Percentiles rank a stretch among this genome's conserved stretches.
These are phyloP conservation scores for Murraya paniculata DNA, from an alignment of 345 rosid genomes.

Conservation along the genomic window DNA sequence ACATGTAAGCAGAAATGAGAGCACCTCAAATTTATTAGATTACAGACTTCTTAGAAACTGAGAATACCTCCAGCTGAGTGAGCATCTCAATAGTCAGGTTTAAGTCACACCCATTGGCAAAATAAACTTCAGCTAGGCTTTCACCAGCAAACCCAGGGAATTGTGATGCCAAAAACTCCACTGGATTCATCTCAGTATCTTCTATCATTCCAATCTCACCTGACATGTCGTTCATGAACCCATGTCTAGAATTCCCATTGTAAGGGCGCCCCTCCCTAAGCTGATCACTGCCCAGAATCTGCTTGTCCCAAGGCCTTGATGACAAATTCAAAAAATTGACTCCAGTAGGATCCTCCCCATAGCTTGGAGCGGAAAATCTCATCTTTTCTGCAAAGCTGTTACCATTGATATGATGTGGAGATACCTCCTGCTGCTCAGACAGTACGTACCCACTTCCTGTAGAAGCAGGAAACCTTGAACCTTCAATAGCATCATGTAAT, in stretches of 20 bases:
- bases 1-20: not conserved
- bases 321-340: constrained; percentile 43
- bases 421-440: constrained; percentile 47
- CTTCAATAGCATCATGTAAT: constrained; percentile 52
- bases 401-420: constrained; percentile 54
- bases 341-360: constrained; percentile 56
- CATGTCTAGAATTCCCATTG: constrained; percentile 51
- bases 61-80: constrained; percentile 91
- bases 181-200: constrained; percentile 60
- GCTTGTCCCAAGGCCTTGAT: constrained; percentile 80
- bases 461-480: constrained; percentile 51
- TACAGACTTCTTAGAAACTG: constrained; percentile 5
- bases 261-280: constrained; percentile 53
- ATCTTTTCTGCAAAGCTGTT: constrained; percentile 54
- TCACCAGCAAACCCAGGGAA: constrained; percentile 97
- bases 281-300: constrained; percentile 51
- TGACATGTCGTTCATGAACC: constrained; percentile 50
- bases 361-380: constrained; percentile 54
- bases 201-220: constrained; percentile 51
- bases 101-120: constrained; percentile 86
- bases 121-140: constrained; percentile 92
- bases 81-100: constrained; percentile 94
- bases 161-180: constrained; percentile 81
- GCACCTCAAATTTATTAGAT: constrained; percentile 13
- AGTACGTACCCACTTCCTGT: constrained; percentile 47